These are phyloP conservation scores for Apiospora phragmitis DNA, from an alignment of 2,329 filamentous ascomycete genomes.

Conservation along the genomic window DNA sequence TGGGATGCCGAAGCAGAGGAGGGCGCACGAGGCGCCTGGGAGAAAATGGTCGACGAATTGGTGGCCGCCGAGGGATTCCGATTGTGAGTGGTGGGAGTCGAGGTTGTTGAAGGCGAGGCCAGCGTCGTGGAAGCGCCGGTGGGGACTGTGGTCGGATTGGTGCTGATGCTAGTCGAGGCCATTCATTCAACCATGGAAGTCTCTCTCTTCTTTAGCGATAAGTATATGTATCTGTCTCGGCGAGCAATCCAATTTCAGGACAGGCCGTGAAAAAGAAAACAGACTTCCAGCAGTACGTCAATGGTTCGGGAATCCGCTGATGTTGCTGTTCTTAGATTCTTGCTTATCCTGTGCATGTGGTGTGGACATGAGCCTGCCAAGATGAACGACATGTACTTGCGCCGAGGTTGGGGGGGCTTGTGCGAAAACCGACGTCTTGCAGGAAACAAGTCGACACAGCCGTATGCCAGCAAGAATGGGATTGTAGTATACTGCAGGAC, in stretches of 20 bases:
- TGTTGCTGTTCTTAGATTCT: background rate
- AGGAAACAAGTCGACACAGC: background rate
- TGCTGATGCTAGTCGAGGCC: conserved; percentile 39
- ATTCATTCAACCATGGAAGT: conserved; percentile 23
- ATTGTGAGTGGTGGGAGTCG: conserved; percentile 9
- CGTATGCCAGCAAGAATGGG: background rate
- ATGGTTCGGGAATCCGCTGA: background rate
- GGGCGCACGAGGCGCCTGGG: conserved; percentile 7
- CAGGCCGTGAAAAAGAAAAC: background rate
- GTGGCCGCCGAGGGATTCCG: background rate
- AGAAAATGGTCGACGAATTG: conserved; percentile 9
- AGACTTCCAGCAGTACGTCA: background rate
- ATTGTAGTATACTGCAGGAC: background rate
- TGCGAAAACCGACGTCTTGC: background rate
- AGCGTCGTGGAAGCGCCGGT: conserved; percentile 20
- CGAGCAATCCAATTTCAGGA: background rate
- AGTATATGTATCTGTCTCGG: conserved; percentile 6
- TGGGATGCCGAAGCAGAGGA: conserved; percentile 17
- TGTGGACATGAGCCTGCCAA: background rate
- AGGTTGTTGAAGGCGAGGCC: conserved; percentile 1
- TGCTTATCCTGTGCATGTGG: background rate
- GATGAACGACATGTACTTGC: background rate
- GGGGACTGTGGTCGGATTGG: conserved; percentile 21
- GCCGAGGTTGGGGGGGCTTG: background rate
- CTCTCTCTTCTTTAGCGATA: conserved; percentile 10